phyloP scores from a whole-genome alignment of 2,329 filamentous ascomycete genomes.

The Cercospora beticola region DNA sequence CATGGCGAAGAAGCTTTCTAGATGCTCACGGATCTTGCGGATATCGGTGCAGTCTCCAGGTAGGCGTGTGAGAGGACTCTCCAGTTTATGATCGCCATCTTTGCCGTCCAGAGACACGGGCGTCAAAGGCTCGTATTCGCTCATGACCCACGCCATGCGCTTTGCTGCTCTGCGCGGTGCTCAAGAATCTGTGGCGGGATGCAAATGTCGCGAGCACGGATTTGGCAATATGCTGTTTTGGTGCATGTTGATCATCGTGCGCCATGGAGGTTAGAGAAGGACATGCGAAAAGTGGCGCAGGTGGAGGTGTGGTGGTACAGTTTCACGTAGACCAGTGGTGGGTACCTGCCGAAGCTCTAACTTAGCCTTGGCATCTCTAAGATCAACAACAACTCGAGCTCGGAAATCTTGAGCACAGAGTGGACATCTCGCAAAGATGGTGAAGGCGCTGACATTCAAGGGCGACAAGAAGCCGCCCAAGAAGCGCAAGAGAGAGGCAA shows the following conservation, averaged over 20 bases:
- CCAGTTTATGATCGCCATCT: slow-evolving; percentile 1
- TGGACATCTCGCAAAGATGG: slow-evolving; percentile 54
- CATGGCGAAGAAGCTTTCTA: slow-evolving; percentile 1
- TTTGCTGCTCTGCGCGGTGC: neutral
- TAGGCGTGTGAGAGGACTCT: slow-evolving; percentile 1
- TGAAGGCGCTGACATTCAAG: slow-evolving; percentile 91
- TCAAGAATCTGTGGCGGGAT: neutral
- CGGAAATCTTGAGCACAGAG: neutral
- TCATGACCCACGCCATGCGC: neutral
- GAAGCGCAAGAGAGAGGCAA: slow-evolving; percentile 62
- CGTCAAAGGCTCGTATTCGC: slow-evolving; percentile 4
- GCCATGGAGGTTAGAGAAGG: neutral
- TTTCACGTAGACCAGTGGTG: neutral
- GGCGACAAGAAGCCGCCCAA: slow-evolving; percentile 92
- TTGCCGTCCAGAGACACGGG: slow-evolving; percentile 4
- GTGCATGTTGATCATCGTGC: neutral
- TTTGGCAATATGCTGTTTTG: neutral
- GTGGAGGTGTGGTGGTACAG: neutral
- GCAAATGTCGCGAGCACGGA: neutral
- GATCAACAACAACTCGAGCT: neutral
- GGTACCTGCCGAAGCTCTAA: neutral
- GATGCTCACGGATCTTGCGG: neutral
- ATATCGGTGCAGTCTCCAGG: slow-evolving; percentile 1
- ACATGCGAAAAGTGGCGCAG: neutral
- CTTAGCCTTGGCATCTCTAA: neutral